Evolutionary conservation across 345 rosid genomes (phyloP), one percentile per base, ranked within the genome.

Genomic region (Gossypium anomalum): DNA sequence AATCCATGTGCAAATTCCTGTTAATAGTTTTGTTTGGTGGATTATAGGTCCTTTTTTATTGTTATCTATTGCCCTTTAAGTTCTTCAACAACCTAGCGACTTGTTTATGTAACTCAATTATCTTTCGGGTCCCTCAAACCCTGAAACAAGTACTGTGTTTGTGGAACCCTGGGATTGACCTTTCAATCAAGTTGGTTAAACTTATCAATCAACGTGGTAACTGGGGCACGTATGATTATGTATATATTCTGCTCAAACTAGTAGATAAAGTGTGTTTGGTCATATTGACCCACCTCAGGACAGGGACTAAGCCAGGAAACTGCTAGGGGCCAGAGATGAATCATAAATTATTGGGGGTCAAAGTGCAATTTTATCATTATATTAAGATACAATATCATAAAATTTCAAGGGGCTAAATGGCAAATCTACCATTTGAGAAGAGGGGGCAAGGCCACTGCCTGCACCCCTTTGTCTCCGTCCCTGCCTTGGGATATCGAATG

Each of bases 141-240:
- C 9, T 14, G 55, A 60, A 59, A 45, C 44, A 60, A 58, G 63
- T n/a, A 4, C 38, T 17, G 60, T 73, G 44, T 17, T 34, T 49
- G 69, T 49, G 59, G 69, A 61, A 12, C 69, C 76, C 76, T 7
- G 15, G 70, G 67, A 27, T 63, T 62, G 45, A 58, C 75, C n/a
- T 71, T 47, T 72, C 67, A 44, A 13, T 44, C 41, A 72, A 44
- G 75, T 57, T 58, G 65, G 65, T 72, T 22, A 9, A 20, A 41
- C 75, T 22, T 44, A 44, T 44, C 43, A 23, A 58, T 71, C 64
- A 72, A 19, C 34, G 13, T 56, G 64, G 49, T 20, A 71, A 56
- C 52, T 3, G 29, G 64, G 20, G 52, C 64, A 41, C 14, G 63
- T 56, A 71, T 17, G 15, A 22, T 51, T 57, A 34, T 25, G 41